Conservation (phyloP, 1,139 yeast genomes). For the Candida glucosophila region DNA sequence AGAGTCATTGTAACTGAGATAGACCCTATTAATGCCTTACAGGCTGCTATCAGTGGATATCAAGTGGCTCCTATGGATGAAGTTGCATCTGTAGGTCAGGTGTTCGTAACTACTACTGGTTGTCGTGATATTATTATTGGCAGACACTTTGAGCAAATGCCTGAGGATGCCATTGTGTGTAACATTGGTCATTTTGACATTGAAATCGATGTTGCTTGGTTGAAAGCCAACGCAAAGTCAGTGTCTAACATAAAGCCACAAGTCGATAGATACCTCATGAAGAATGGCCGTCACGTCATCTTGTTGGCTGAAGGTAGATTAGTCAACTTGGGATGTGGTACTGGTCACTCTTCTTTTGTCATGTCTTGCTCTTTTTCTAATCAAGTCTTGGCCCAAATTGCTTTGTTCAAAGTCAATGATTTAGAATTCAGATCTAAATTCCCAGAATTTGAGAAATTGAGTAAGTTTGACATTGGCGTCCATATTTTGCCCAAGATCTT, state of each 20-base stretch:
- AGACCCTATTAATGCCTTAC: slow-evolving; percentile 98
- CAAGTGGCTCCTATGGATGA: slow-evolving; percentile 96
- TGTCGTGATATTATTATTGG: slow-evolving; percentile 97
- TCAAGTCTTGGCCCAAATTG: slow-evolving; percentile 99
- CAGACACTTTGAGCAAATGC: slow-evolving; percentile 84
- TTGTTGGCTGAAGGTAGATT: slow-evolving; percentile 99
- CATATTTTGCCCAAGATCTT: slow-evolving; percentile 97
- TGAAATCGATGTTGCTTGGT: slow-evolving; percentile 98
- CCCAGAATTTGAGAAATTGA: slow-evolving; percentile 90
- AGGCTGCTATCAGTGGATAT: slow-evolving; percentile 99
- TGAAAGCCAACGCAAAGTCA: slow-evolving; percentile 82
- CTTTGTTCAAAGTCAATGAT: slow-evolving; percentile 89
- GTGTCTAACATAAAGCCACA: slow-evolving; percentile 98
- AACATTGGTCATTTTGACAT: slow-evolving; percentile 99
- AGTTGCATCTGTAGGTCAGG: slow-evolving; percentile 90
- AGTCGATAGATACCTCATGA: slow-evolving; percentile 94
- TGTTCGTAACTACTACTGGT: slow-evolving; percentile 99
- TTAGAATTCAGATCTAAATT: slow-evolving; percentile 67
- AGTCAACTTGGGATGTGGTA: slow-evolving; percentile 99
- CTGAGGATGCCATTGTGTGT: slow-evolving; percentile 99
- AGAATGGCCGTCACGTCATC: slow-evolving; percentile 89
- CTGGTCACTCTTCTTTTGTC: slow-evolving; percentile 98
- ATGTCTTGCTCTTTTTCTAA: slow-evolving; percentile 99
- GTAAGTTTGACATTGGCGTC: slow-evolving; percentile 87
- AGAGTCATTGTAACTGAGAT: slow-evolving; percentile 96